Evolutionary conservation across 495 filamentous ascomycete genomes (phyloP).

Genomic region (Xylaria telfairii): DNA sequence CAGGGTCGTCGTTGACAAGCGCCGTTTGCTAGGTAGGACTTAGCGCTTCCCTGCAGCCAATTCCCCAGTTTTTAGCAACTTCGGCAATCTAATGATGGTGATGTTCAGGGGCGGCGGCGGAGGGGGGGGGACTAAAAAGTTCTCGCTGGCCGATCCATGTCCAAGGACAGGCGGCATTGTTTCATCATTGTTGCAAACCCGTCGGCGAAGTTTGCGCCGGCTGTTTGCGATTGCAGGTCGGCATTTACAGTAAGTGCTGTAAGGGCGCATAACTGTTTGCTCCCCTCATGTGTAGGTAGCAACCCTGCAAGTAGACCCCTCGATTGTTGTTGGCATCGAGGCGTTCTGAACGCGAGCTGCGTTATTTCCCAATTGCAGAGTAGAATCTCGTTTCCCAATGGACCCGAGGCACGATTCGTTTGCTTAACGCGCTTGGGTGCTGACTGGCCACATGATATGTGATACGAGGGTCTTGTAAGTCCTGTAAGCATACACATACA

Average conservation of each 20-base stretch:
- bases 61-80: slow-evolving; percentile 10
- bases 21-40: too few species aligned
- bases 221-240: background rate
- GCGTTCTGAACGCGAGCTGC: background rate
- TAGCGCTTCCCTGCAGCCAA: slow-evolving; percentile 4
- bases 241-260: background rate
- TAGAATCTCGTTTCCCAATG: background rate
- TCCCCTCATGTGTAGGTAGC: background rate
- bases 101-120: slow-evolving; percentile 39
- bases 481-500: too few species aligned
- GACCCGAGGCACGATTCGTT: background rate
- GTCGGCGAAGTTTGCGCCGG: background rate
- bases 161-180: slow-evolving; percentile 28
- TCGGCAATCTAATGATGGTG: slow-evolving; percentile 22
- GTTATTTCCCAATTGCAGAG: background rate
- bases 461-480: slow-evolving; percentile 4
- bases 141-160: slow-evolving; percentile 29
- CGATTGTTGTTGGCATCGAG: background rate
- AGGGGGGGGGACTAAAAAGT: background rate
- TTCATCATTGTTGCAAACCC: slow-evolving; percentile 30
- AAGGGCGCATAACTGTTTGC: background rate
- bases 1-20: slow-evolving; percentile 6
- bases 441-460: slow-evolving; percentile 5
- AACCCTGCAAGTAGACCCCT: background rate
- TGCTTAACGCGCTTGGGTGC: background rate